These are phyloP conservation scores for Xylaria sp. DNA, from an alignment of 2,329 filamentous ascomycete genomes.

Conservation along the genomic window DNA sequence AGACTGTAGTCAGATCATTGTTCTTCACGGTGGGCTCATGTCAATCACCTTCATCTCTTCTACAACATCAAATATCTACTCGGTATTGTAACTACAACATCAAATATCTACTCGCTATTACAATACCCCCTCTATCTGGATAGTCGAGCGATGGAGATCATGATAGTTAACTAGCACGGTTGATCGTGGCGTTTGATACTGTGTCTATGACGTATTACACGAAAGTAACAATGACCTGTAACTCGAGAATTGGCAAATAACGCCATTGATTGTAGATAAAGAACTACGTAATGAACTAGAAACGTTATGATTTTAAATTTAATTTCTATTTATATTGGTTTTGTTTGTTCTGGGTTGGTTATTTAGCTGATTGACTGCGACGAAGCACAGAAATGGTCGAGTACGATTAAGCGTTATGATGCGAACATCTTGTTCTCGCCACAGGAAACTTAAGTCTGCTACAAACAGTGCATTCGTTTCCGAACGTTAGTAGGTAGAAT, in stretches of 20 bases:
- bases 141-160: neutral
- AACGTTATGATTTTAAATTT: neutral
- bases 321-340: neutral
- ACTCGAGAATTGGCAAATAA: neutral
- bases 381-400: neutral
- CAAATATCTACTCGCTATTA: too few relatives aligned
- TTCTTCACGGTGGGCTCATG: too few relatives aligned
- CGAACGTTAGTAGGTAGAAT: too few relatives aligned
- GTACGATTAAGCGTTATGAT: neutral
- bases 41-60: too few relatives aligned
- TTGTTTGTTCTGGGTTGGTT: neutral
- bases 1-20: too few relatives aligned
- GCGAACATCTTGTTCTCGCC: neutral
- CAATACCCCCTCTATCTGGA: neutral
- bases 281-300: neutral
- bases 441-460: neutral
- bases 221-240: neutral
- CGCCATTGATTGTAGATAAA: neutral
- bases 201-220: neutral
- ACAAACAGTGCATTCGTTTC: neutral
- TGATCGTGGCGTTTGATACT: neutral
- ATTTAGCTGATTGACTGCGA: neutral
- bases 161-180: neutral
- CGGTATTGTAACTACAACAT: too few relatives aligned
- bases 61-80: too few relatives aligned